Percentiles rank a stretch among this genome's conserved stretches.
These are phyloP conservation scores for Ophiostoma triangulosporum DNA, from an alignment of 2,329 filamentous ascomycete genomes.

Conservation along the genomic window DNA sequence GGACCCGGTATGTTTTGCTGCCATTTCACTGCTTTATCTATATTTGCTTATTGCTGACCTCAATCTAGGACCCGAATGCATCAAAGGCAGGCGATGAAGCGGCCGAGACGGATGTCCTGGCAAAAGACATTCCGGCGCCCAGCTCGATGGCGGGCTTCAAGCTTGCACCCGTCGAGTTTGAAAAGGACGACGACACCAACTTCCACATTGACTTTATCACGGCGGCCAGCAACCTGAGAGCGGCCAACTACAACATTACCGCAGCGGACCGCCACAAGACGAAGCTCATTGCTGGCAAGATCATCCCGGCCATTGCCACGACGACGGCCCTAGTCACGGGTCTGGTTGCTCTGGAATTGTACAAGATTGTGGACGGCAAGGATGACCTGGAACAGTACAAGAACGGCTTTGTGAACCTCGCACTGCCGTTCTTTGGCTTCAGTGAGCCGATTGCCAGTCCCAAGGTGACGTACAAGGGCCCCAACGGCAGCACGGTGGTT, in stretches of 20 bases:
- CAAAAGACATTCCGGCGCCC: constrained; percentile 59
- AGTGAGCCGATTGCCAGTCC: constrained; percentile 90
- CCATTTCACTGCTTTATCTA: too few relatives aligned
- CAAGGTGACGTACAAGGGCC: constrained; percentile 78
- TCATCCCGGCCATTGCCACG: constrained; percentile 95
- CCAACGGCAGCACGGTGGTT: constrained; percentile 62
- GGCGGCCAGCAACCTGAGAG: constrained; percentile 87
- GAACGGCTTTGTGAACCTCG: constrained; percentile 95
- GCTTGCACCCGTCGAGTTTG: constrained; percentile 79
- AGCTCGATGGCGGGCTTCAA: constrained; percentile 79
- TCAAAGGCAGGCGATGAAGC: constrained; percentile 45
- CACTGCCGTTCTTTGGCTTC: constrained; percentile 95
- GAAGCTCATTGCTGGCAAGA: constrained; percentile 99
- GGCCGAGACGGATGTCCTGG: constrained; percentile 61
- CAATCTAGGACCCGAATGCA: constrained; percentile 67
- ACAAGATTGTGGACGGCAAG: constrained; percentile 95
- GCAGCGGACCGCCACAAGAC: constrained; percentile 91
- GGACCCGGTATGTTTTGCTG: constrained; percentile 41
- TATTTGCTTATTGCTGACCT: too few relatives aligned
- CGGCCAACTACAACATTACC: constrained; percentile 95
- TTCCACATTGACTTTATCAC: constrained; percentile 99
- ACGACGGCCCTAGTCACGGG: constrained; percentile 93
- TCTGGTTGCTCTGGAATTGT: constrained; percentile 81
- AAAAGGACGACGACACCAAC: constrained; percentile 97
- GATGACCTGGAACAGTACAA: constrained; percentile 97